These are phyloP conservation scores for Phycomyces blakesleeanus DNA, from an alignment of 192 early-diverging fungal species.

Conservation along the genomic window DNA sequence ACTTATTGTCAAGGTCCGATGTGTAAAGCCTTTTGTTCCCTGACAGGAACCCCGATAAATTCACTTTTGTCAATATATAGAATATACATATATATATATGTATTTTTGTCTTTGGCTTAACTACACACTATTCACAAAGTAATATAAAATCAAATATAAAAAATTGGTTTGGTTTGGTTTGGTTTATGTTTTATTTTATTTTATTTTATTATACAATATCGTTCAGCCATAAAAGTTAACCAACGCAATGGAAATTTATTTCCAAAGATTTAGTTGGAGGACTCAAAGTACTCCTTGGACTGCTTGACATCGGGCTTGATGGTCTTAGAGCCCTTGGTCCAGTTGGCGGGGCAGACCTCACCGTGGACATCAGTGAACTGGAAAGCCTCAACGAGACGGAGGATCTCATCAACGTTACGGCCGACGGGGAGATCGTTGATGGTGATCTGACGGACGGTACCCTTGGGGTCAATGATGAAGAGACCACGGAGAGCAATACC, in stretches of 20 bases:
- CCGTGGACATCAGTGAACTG: slow-evolving; percentile 78
- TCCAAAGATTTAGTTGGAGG: slow-evolving; percentile 5
- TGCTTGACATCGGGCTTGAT: slow-evolving; percentile 56
- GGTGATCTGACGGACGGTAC: slow-evolving; percentile 75
- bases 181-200: background rate
- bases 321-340: slow-evolving; percentile 68
- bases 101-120: too few species aligned
- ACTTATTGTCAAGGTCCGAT: too few species aligned
- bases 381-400: slow-evolving; percentile 89
- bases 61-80: too few species aligned
- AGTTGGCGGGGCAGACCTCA: slow-evolving; percentile 84
- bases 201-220: slow-evolving; percentile 2
- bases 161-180: background rate
- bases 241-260: too few species aligned
- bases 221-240: background rate
- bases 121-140: too few species aligned
- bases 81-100: too few species aligned
- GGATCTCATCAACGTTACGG: slow-evolving; percentile 77
- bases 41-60: too few species aligned
- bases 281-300: slow-evolving; percentile 68
- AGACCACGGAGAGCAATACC: slow-evolving; percentile 80
- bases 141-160: background rate
- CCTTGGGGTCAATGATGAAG: slow-evolving; percentile 89
- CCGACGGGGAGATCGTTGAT: slow-evolving; percentile 90
- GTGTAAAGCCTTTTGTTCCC: too few species aligned